Evolutionary conservation across 2,329 filamentous ascomycete genomes (phyloP), one percentile per base, ranked within the genome.

Genomic region (Xylaria sp.): DNA sequence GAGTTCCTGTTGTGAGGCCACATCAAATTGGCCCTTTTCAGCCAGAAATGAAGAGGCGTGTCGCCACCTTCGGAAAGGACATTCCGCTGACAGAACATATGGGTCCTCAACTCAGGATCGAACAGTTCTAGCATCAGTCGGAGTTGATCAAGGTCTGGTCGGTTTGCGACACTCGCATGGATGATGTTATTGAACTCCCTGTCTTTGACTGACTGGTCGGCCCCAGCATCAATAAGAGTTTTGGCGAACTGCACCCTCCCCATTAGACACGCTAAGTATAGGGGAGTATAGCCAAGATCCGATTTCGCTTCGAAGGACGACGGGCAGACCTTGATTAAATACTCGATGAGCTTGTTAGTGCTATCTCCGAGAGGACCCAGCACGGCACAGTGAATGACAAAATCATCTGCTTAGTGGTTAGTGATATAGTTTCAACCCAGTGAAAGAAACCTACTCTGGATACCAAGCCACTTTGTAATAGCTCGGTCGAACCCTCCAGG

Each of bases 321-420:
- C 0, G 92, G 92, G 63, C 85, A 83, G 11, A 84, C 82, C 29
- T 89, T 82, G 58, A 92, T 77, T 1, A 96, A 81, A 70, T 92
- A 92, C 63, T 88, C 81, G 39, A 96, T 81, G 4, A 93, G 77
- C 36, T 82, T 80, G 20, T 84, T 78, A 0, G 87, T 82, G 3
- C 83, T 74, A 1, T 79, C 72, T 13, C 72, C 73, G 7, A 74
- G 73, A 20, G 77, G 68, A 22, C 82, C 83, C 73, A 88, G 75
- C 5, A 93, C 81, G 1, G 88, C 90, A 68, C 86, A 89, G 74
- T 94, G 91, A 1, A 94, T 85, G 10, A 87, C 84, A 47, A 91
- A 79, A 59, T 90, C 85, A 73, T 85, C 88, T 87, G 70, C 59
- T 50, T 13, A 39, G 10, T n/a, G 62, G 27, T 74, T 79, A 74